Conservation (phyloP, 768 basidiomycete genomes). For the Termitomyces sp. region DNA sequence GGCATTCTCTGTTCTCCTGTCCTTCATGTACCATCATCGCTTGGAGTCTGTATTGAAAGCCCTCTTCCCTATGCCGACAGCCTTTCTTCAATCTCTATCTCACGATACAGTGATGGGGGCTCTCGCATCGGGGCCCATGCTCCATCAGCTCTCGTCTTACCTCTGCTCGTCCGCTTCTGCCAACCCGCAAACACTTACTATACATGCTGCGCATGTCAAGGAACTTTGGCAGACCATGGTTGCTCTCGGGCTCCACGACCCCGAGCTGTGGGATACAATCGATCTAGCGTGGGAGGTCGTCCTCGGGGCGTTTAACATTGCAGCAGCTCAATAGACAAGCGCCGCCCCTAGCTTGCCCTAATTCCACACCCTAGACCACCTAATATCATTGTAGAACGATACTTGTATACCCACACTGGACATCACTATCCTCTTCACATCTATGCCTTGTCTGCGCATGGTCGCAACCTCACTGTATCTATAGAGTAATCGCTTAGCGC, state of each 20-base stretch:
- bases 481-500: constrained; percentile 7
- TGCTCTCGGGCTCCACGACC: constrained; percentile 66
- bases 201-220: constrained; percentile 64
- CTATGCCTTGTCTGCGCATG: constrained; percentile 4
- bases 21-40: constrained; percentile 70
- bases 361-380: constrained; percentile 1
- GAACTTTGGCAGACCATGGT: constrained; percentile 80
- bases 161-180: constrained; percentile 41
- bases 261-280: constrained; percentile 71
- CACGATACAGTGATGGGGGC: constrained; percentile 37
- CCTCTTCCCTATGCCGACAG: constrained; percentile 54
- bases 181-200: constrained; percentile 40
- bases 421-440: neutral
- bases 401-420: neutral
- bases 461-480: constrained; percentile 15
- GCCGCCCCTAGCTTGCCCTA: neutral
- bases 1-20: constrained; percentile 60
- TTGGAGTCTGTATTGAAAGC: constrained; percentile 52
- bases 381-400: neutral
- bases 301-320: constrained; percentile 47
- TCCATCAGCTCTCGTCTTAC: constrained; percentile 52
- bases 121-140: constrained; percentile 42
- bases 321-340: constrained; percentile 28
- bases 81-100: constrained; percentile 39
- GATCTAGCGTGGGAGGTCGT: constrained; percentile 81